These are phyloP conservation scores for Diaporthe caulivora DNA, from an alignment of 2,329 filamentous ascomycete species.

Conservation along the genomic window DNA sequence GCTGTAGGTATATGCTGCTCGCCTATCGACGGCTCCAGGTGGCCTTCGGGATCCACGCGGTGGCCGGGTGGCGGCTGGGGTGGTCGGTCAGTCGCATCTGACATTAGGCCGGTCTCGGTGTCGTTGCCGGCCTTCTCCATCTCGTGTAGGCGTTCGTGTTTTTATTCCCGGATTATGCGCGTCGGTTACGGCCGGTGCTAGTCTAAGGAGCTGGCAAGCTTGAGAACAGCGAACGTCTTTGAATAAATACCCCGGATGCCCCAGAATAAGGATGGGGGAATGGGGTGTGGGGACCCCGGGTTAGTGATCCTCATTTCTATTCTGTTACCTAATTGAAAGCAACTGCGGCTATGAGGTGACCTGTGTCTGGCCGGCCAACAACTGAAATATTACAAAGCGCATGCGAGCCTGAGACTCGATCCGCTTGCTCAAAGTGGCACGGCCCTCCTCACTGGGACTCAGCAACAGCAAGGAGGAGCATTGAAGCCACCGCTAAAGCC, in stretches of 20 bases:
- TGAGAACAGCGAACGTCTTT: not conserved
- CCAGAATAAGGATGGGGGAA: slow-evolving; percentile 17
- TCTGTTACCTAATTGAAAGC: slow-evolving; percentile 25
- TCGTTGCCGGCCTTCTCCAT: slow-evolving; percentile 11
- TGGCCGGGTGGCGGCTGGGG: too few species aligned
- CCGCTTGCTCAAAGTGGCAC: not conserved
- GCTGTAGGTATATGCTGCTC: slow-evolving; percentile 5
- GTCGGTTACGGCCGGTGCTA: not conserved
- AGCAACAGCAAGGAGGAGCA: not conserved
- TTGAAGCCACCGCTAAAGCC: not conserved
- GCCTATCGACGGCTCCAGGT: not conserved
- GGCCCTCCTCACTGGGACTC: not conserved
- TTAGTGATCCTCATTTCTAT: slow-evolving; percentile 1
- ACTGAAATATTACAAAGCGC: not conserved
- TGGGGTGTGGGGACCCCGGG: slow-evolving; percentile 12
- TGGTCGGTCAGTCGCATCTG: not conserved
- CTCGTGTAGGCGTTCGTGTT: not conserved
- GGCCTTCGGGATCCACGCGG: not conserved
- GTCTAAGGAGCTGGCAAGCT: not conserved
- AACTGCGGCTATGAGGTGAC: slow-evolving; percentile 4
- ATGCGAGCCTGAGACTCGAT: not conserved
- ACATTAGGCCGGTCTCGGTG: slow-evolving; percentile 6
- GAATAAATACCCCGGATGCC: slow-evolving; percentile 19
- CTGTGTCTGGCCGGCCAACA: not conserved
- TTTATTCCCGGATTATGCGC: slow-evolving; percentile 7